Percentiles rank a stretch among this genome's conserved stretches.
Evolutionary conservation across 148 eudicot genomes (phyloP).

Genomic region (Camellia lanceoleosa): DNA sequence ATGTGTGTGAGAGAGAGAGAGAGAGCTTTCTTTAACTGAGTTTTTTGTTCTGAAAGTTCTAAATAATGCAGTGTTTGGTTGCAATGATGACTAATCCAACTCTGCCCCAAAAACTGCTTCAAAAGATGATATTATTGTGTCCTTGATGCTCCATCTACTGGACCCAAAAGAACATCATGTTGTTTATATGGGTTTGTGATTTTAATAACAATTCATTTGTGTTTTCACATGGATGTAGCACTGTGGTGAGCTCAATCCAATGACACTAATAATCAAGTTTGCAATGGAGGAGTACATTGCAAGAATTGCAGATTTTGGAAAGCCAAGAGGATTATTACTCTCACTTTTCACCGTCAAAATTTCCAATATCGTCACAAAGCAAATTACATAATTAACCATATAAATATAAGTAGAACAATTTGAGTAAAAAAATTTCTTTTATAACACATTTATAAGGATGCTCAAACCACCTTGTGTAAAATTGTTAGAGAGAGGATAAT

Average conservation of each 20-base stretch:
- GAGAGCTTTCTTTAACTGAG: not conserved
- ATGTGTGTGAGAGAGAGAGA: not conserved
- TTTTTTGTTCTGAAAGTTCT: conserved; percentile 4
- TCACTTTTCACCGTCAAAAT: too few relatives aligned
- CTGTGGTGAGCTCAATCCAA: not conserved
- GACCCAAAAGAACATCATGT: conserved; percentile 6
- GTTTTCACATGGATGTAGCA: not conserved
- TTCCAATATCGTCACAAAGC: too few relatives aligned
- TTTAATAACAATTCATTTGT: not conserved
- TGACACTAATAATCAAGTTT: not conserved
- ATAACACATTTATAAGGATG: too few relatives aligned
- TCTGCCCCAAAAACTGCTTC: not conserved
- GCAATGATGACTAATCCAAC: not conserved
- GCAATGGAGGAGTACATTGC: not conserved
- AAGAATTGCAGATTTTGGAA: not conserved
- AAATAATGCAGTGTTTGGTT: not conserved
- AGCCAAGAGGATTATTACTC: too few relatives aligned
- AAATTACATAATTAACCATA: too few relatives aligned
- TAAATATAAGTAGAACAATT: too few relatives aligned
- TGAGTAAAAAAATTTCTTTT: too few relatives aligned
- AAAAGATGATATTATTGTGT: conserved; percentile 2
- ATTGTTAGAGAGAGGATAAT: too few relatives aligned
- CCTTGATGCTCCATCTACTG: not conserved
- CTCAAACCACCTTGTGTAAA: too few relatives aligned
- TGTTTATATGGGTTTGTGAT: not conserved